Evolutionary conservation across 1,139 yeast genomes (phyloP).

Genomic region (Geotrichum bryndzae): DNA sequence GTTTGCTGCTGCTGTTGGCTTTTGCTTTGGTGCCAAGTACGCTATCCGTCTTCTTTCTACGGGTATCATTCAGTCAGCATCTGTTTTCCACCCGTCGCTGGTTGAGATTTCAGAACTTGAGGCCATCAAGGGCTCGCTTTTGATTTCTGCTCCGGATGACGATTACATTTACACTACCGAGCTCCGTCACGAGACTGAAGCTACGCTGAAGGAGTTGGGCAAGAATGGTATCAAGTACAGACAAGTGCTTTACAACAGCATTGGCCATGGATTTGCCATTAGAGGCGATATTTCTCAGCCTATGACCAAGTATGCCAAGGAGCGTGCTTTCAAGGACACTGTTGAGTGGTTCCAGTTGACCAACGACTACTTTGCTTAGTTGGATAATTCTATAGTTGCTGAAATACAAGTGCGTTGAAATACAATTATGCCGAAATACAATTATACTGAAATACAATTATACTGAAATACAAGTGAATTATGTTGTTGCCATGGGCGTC

Average conservation of each 20-base stretch:
- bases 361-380: neutral
- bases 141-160: slow-evolving; percentile 65
- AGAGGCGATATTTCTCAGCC: slow-evolving; percentile 65
- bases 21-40: slow-evolving; percentile 80
- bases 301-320: slow-evolving; percentile 57
- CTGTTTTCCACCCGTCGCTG: slow-evolving; percentile 76
- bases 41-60: slow-evolving; percentile 49
- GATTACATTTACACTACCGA: slow-evolving; percentile 61
- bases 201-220: slow-evolving; percentile 42
- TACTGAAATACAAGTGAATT: too few relatives aligned
- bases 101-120: slow-evolving; percentile 59
- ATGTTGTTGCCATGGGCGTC: too few relatives aligned
- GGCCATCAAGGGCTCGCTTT: slow-evolving; percentile 52
- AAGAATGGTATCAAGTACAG: slow-evolving; percentile 42
- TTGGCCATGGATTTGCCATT: slow-evolving; percentile 66
- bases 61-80: slow-evolving; percentile 53
- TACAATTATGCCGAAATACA: too few relatives aligned
- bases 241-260: slow-evolving; percentile 55
- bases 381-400: neutral
- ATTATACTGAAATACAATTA: too few relatives aligned
- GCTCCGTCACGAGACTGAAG: slow-evolving; percentile 55
- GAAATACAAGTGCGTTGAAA: neutral
- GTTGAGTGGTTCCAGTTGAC: slow-evolving; percentile 44
- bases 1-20: slow-evolving; percentile 59
- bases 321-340: slow-evolving; percentile 60